A percentile compares a stretch with the other conserved stretches of the same genome.
Evolutionary conservation across 108 stramenopile species (phyloP).

Genomic region (Nitzschia sp.): DNA sequence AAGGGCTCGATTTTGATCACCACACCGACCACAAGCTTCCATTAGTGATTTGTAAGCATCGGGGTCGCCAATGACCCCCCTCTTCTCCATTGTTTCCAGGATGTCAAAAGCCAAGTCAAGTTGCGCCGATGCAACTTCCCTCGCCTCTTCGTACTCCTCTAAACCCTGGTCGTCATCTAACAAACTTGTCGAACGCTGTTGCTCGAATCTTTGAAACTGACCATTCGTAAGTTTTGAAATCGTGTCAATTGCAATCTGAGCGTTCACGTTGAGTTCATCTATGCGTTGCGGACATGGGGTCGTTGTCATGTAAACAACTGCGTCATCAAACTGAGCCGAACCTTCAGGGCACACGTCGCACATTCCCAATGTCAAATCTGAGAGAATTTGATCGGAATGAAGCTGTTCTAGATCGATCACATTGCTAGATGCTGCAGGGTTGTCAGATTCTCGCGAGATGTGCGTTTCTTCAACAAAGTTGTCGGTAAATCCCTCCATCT

Average conservation of each 20-base stretch:
- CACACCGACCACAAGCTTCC: slow-evolving; percentile 84
- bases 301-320: slow-evolving; percentile 13
- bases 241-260: slow-evolving; percentile 27
- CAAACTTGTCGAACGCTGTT: slow-evolving; percentile 19
- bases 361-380: slow-evolving; percentile 12
- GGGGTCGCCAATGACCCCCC: slow-evolving; percentile 62
- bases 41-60: slow-evolving; percentile 77
- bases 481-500: slow-evolving; percentile 14
- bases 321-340: slow-evolving; percentile 9
- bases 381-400: slow-evolving; percentile 1
- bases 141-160: slow-evolving; percentile 66
- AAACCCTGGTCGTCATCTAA: slow-evolving; percentile 37
- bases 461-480: neutral
- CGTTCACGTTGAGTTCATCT: slow-evolving; percentile 24
- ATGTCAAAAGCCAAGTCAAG: slow-evolving; percentile 80
- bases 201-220: slow-evolving; percentile 4
- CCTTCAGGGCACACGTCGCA: slow-evolving; percentile 20
- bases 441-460: neutral
- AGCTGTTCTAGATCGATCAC: neutral
- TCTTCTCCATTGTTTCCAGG: slow-evolving; percentile 57
- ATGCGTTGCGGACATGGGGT: slow-evolving; percentile 30
- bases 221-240: slow-evolving; percentile 20
- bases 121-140: slow-evolving; percentile 77
- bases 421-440: neutral
- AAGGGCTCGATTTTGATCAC: slow-evolving; percentile 66